Conservation (phyloP, 176 grass and related monocot species). For the Cenchrus americanus region DNA sequence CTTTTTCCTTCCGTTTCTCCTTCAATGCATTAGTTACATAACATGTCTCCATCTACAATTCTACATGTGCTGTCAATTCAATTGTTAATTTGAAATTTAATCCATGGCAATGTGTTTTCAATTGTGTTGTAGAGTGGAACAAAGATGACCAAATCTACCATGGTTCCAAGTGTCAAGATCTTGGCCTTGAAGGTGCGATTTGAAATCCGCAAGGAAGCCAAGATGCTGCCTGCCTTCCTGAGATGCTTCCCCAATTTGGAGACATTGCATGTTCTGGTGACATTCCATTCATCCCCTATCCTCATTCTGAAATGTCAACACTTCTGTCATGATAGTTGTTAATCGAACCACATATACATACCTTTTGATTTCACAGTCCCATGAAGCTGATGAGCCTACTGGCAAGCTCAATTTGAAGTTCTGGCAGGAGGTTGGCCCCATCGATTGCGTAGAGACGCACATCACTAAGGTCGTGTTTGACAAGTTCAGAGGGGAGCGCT, state of each 20-base stretch:
- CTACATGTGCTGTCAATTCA: not conserved
- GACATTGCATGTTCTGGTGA: constrained; percentile 42
- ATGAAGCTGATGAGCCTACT: constrained; percentile 23
- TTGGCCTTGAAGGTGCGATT: constrained; percentile 47
- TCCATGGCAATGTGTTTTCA: not conserved
- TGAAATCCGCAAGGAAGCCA: constrained; percentile 25
- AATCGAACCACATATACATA: not conserved
- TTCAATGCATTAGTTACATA: not conserved
- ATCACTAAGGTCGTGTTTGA: constrained; percentile 48
- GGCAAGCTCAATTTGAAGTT: constrained; percentile 56
- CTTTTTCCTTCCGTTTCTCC: not conserved
- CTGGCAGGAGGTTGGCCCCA: constrained; percentile 44
- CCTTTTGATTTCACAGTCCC: constrained; percentile 39
- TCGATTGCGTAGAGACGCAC: constrained; percentile 36
- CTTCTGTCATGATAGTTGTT: not conserved
- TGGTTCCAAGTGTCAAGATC: constrained; percentile 42
- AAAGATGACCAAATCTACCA: not conserved
- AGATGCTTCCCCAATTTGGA: constrained; percentile 52
- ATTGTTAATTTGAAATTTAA: not conserved
- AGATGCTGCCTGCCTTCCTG: constrained; percentile 30
- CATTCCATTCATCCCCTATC: not conserved
- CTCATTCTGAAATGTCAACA: not conserved
- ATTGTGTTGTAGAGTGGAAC: constrained; percentile 34
- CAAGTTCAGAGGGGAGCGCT: constrained; percentile 32
- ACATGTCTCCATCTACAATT: not conserved